Conservation (phyloP, 345 rosid genomes). For the Viola odorata region DNA sequence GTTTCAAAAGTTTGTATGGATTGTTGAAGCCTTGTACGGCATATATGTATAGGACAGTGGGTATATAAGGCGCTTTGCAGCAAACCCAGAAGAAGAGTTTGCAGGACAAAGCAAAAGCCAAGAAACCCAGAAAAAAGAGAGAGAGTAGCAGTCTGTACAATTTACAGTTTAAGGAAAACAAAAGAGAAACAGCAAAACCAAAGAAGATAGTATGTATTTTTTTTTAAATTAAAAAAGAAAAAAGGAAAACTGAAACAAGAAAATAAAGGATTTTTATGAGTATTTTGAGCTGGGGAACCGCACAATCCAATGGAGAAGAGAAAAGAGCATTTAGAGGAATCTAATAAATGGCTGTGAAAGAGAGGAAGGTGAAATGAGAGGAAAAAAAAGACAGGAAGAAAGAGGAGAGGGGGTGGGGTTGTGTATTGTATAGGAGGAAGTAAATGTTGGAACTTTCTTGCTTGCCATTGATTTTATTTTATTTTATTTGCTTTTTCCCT, state of each 20-base stretch:
- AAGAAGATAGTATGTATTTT: neutral
- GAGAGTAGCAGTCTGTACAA: slow-evolving; percentile 20
- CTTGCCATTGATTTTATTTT: slow-evolving; percentile 10
- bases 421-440: slow-evolving; percentile 22
- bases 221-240: neutral
- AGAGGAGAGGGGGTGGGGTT: neutral
- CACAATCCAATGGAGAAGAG: slow-evolving; percentile 54
- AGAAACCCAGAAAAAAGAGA: slow-evolving; percentile 4
- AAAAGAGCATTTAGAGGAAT: slow-evolving; percentile 47
- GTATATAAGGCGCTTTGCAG: slow-evolving; percentile 26
- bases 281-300: slow-evolving; percentile 45
- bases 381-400: slow-evolving; percentile 2
- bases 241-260: slow-evolving; percentile 14
- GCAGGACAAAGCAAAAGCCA: slow-evolving; percentile 35
- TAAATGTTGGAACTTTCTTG: slow-evolving; percentile 27
- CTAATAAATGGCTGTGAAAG: slow-evolving; percentile 57
- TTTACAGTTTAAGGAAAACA: slow-evolving; percentile 14
- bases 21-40: slow-evolving; percentile 26
- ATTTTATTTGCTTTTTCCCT: neutral
- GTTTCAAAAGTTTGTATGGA: slow-evolving; percentile 12
- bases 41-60: slow-evolving; percentile 13
- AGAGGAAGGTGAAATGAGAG: slow-evolving; percentile 34
- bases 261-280: slow-evolving; percentile 25
- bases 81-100: slow-evolving; percentile 34
- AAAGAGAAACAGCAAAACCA: slow-evolving; percentile 5